phyloP scores from a whole-genome alignment of 2,329 filamentous ascomycete species.

The Tolypocladium nubicola region DNA sequence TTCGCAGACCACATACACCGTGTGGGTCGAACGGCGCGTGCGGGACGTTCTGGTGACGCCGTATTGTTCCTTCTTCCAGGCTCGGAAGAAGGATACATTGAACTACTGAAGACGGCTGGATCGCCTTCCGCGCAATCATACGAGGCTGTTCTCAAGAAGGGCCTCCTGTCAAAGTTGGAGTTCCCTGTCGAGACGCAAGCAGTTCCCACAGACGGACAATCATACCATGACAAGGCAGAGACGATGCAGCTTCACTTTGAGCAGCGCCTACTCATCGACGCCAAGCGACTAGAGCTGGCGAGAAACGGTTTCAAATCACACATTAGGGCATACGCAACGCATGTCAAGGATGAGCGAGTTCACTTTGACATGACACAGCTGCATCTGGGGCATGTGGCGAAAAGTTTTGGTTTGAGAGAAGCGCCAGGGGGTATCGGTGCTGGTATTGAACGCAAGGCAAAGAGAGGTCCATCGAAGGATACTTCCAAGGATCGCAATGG shows the following conservation, averaged over 20 bases:
- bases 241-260: slow-evolving; percentile 49
- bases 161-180: slow-evolving; percentile 49
- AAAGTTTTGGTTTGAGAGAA: slow-evolving; percentile 85
- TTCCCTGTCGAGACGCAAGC: slow-evolving; percentile 61
- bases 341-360: slow-evolving; percentile 70
- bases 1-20: slow-evolving; percentile 90
- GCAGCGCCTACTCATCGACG: slow-evolving; percentile 48
- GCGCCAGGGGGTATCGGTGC: slow-evolving; percentile 72
- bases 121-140: slow-evolving; percentile 40
- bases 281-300: slow-evolving; percentile 66
- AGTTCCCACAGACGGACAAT: slow-evolving; percentile 27
- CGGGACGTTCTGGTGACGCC: slow-evolving; percentile 78
- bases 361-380: slow-evolving; percentile 89
- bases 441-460: slow-evolving; percentile 36
- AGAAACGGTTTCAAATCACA: slow-evolving; percentile 84
- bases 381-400: slow-evolving; percentile 86
- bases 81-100: slow-evolving; percentile 82
- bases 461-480: slow-evolving; percentile 18
- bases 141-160: slow-evolving; percentile 51
- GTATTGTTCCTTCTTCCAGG: slow-evolving; percentile 86
- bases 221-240: slow-evolving; percentile 42
- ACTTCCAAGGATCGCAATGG: slow-evolving; percentile 15
- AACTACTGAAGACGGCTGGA: slow-evolving; percentile 48
- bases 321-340: slow-evolving; percentile 88
- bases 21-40: slow-evolving; percentile 87